Evolutionary conservation across 768 basidiomycete species (phyloP).

Genomic region (Mycena rosella): DNA sequence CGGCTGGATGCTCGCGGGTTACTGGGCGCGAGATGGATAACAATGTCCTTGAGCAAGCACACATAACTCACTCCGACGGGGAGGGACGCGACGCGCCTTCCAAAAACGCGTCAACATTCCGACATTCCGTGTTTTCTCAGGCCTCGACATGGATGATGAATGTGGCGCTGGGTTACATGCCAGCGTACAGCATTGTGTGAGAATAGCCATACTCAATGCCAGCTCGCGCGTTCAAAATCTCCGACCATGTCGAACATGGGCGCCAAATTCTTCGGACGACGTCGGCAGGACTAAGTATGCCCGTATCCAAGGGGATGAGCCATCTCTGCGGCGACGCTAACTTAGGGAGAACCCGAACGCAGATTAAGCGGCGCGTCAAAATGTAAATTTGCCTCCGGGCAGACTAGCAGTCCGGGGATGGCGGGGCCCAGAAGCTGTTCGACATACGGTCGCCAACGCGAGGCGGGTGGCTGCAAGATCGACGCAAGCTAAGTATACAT

Average conservation of each 20-base stretch:
- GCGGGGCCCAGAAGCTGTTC: constrained; percentile 7
- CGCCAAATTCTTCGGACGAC: not conserved
- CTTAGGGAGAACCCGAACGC: not conserved
- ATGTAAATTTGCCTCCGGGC: not conserved
- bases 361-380: not conserved
- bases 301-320: constrained; percentile 18
- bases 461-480: not conserved
- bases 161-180: constrained; percentile 11
- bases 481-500: not conserved
- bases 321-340: not conserved
- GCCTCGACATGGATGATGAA: constrained; percentile 17
- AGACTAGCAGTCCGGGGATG: constrained; percentile 1
- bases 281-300: not conserved
- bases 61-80: not conserved
- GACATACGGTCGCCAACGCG: constrained; percentile 13
- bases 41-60: not conserved
- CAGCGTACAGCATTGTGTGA: constrained; percentile 7
- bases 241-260: constrained; percentile 3
- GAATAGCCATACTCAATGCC: not conserved
- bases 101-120: not conserved
- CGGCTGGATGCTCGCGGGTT: constrained; percentile 18
- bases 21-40: not conserved
- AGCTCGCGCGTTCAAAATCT: constrained; percentile 1
- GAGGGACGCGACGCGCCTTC: not conserved
- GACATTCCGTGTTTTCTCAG: not conserved